Percentiles rank a stretch among this genome's conserved stretches.
Evolutionary conservation across 352 stramenopile genomes (phyloP).

Genomic region (Globisporangium polare): DNA sequence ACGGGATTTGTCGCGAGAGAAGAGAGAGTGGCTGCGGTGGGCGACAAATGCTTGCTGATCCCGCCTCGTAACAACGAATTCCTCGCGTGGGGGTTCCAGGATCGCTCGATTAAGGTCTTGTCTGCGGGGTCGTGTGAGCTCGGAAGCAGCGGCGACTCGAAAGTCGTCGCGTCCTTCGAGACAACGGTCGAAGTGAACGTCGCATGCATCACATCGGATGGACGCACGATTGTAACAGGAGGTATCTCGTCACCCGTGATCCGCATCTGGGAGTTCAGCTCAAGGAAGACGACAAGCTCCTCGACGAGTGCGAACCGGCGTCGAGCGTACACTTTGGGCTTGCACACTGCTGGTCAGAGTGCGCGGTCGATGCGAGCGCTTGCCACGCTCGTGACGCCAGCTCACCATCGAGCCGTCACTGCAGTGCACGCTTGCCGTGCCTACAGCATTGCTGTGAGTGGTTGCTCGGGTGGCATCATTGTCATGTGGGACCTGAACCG

Average conservation of each 20-base stretch:
- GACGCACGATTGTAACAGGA: constrained; percentile 53
- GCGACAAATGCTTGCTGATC: constrained; percentile 52
- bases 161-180: constrained; percentile 57
- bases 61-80: constrained; percentile 63
- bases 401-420: constrained; percentile 38
- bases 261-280: constrained; percentile 47
- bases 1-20: constrained; percentile 47
- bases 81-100: constrained; percentile 66
- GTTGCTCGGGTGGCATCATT: constrained; percentile 43
- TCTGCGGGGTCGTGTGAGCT: constrained; percentile 37
- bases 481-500: constrained; percentile 77
- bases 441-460: constrained; percentile 65
- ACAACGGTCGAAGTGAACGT: constrained; percentile 50
- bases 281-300: constrained; percentile 16
- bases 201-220: constrained; percentile 56
- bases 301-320: constrained; percentile 10
- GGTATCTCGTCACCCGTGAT: constrained; percentile 39
- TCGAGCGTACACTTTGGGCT: constrained; percentile 27
- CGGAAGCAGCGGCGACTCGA: constrained; percentile 46
- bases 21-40: constrained; percentile 37
- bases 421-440: constrained; percentile 50
- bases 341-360: constrained; percentile 23
- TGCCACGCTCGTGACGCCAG: constrained; percentile 38
- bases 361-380: constrained; percentile 38
- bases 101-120: constrained; percentile 59